A percentile compares a stretch with the other conserved stretches of the same genome.
These are phyloP conservation scores for Ascoidea asiatica DNA, from an alignment of 805 yeast genomes.

Conservation along the genomic window DNA sequence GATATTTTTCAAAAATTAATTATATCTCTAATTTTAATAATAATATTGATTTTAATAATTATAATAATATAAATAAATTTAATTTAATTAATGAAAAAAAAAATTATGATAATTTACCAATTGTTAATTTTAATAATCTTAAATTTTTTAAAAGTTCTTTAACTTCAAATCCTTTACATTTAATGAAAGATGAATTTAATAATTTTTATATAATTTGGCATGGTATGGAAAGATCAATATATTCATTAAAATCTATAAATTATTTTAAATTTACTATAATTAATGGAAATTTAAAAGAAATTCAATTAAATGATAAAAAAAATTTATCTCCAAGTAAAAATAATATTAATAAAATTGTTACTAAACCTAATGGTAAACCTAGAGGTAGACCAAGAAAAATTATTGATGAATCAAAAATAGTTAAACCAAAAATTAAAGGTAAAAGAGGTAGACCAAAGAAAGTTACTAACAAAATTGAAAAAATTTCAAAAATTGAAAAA, in stretches of 20 bases:
- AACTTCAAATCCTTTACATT: not conserved
- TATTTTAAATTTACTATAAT: too few relatives aligned
- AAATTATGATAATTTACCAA: not conserved
- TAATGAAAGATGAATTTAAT: not conserved
- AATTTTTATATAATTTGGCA: not conserved
- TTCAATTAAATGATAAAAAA: not conserved
- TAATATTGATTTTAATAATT: too few relatives aligned
- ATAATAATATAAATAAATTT: too few relatives aligned
- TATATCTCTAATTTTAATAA: not conserved
- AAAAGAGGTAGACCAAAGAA: not conserved
- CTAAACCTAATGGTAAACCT: too few relatives aligned
- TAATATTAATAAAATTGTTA: too few relatives aligned
- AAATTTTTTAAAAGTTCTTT: not conserved
- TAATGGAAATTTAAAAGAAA: too few relatives aligned
- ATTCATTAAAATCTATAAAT: too few relatives aligned
- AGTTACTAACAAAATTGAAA: not conserved
- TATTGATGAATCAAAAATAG: not conserved
- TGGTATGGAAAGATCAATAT: not conserved
- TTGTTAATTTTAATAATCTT: not conserved
- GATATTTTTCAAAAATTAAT: not conserved
- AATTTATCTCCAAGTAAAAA: not conserved
- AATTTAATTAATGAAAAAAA: too few relatives aligned
- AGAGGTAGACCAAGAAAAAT: not conserved
- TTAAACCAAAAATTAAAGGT: not conserved
- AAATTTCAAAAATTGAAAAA: too few relatives aligned